Conservation (phyloP, 1,284 basidiomycete species). For the Chalciporus sp. region DNA sequence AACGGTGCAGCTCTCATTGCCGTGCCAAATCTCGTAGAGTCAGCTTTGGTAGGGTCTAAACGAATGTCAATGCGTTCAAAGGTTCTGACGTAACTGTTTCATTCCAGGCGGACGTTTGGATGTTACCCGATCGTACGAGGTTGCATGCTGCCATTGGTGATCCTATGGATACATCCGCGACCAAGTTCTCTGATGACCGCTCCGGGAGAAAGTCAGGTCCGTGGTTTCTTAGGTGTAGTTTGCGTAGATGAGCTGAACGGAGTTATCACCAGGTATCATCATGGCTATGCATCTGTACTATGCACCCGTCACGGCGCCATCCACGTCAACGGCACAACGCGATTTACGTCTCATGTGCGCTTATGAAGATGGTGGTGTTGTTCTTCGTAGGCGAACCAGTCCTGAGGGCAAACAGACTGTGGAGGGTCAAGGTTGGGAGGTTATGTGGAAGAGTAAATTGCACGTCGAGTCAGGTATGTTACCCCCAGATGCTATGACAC, state of each 20-base stretch:
- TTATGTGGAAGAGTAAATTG: constrained; percentile 66
- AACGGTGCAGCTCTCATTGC: constrained; percentile 65
- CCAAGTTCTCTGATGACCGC: constrained; percentile 44
- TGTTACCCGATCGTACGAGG: constrained; percentile 61
- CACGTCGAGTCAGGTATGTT: constrained; percentile 79
- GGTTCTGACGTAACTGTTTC: background rate
- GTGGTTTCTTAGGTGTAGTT: background rate
- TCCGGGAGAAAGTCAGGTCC: constrained; percentile 39
- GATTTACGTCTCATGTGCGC: constrained; percentile 65
- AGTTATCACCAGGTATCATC: constrained; percentile 62
- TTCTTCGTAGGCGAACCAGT: constrained; percentile 54
- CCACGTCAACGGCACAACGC: constrained; percentile 34
- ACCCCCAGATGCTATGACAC: background rate
- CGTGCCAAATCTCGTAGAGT: constrained; percentile 86
- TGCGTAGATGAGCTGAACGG: background rate
- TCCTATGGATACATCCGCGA: constrained; percentile 34
- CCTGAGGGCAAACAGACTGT: constrained; percentile 50
- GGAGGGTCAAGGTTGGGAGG: constrained; percentile 74
- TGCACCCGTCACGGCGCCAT: constrained; percentile 28
- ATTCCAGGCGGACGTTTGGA: constrained; percentile 78
- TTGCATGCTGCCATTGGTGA: constrained; percentile 82
- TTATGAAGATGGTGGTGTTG: constrained; percentile 83
- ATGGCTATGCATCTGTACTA: constrained; percentile 80
- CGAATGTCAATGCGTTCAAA: background rate
- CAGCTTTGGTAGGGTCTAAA: constrained; percentile 63